A percentile compares a stretch with the other conserved stretches of the same genome.
Evolutionary conservation across 495 filamentous ascomycete species (phyloP).

Genomic region (Penicillium roqueforti): DNA sequence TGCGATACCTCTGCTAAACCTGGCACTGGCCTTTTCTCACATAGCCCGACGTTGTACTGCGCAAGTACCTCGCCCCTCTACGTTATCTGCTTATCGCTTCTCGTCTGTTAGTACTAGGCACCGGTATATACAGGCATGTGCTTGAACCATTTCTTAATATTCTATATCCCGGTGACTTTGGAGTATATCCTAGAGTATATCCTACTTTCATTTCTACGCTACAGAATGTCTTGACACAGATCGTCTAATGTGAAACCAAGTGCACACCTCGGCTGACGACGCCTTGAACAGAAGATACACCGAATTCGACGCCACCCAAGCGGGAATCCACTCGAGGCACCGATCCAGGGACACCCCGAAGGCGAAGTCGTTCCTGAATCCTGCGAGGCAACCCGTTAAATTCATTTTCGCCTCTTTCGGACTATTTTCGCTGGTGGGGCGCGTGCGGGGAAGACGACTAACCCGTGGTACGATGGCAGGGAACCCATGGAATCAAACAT

Average conservation of each 20-base stretch:
- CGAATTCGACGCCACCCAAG: neutral
- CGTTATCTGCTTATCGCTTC: constrained; percentile 10
- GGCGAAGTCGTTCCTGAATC: constrained; percentile 2
- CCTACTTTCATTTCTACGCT: neutral
- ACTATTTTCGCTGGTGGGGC: neutral
- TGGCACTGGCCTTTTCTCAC: neutral
- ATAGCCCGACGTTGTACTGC: constrained; percentile 7
- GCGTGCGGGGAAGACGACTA: neutral
- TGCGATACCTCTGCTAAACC: constrained; percentile 16
- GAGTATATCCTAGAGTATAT: neutral
- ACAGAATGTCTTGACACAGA: constrained; percentile 3
- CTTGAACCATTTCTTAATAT: too few species aligned
- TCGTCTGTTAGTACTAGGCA: neutral
- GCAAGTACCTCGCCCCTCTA: neutral
- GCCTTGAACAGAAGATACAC: neutral
- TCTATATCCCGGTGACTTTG: too few species aligned
- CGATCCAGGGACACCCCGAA: neutral
- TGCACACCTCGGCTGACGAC: constrained; percentile 7
- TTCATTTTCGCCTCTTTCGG: constrained; percentile 1
- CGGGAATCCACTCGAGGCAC: neutral
- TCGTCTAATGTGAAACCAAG: constrained; percentile 9
- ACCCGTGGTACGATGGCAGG: neutral
- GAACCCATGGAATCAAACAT: neutral
- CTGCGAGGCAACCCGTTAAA: neutral
- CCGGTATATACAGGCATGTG: neutral